These are phyloP conservation scores for Ottelia alismoides DNA, from an alignment of 106 monocot genomes.

Conservation along the genomic window DNA sequence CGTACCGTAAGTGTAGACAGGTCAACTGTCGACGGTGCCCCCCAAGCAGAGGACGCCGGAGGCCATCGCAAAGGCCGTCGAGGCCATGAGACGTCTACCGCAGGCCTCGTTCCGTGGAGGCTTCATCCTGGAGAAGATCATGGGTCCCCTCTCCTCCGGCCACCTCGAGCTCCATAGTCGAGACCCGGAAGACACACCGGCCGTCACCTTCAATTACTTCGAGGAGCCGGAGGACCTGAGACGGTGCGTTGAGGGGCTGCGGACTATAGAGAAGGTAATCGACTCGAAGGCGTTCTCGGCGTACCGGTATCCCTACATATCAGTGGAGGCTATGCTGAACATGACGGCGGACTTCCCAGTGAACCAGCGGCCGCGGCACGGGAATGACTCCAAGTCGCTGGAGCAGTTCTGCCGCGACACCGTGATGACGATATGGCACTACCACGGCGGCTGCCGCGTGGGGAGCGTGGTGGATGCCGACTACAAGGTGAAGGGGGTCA, in stretches of 20 bases:
- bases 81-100: slow-evolving; percentile 21
- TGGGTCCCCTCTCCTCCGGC: slow-evolving; percentile 43
- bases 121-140: slow-evolving; percentile 63
- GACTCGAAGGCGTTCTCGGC: slow-evolving; percentile 25
- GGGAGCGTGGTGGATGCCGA: slow-evolving; percentile 39
- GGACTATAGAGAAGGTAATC: slow-evolving; percentile 38
- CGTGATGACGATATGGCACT: slow-evolving; percentile 79
- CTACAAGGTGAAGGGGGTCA: slow-evolving; percentile 28
- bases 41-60: slow-evolving; percentile 53
- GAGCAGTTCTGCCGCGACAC: slow-evolving; percentile 46
- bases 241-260: slow-evolving; percentile 38
- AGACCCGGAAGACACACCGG: slow-evolving; percentile 39
- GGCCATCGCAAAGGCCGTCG: slow-evolving; percentile 24
- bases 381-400: slow-evolving; percentile 36
- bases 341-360: slow-evolving; percentile 33
- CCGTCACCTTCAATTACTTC: slow-evolving; percentile 71
- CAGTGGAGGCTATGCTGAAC: slow-evolving; percentile 32
- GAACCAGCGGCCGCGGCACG: slow-evolving; percentile 32
- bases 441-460: slow-evolving; percentile 67
- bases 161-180: slow-evolving; percentile 25
- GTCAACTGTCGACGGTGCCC: slow-evolving; percentile 35
- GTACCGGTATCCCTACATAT: slow-evolving; percentile 34
- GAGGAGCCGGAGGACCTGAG: slow-evolving; percentile 38
- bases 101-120: slow-evolving; percentile 23
- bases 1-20: too few relatives aligned